A percentile compares a stretch with the other conserved stretches of the same genome.
These are phyloP conservation scores for Candida taoyuanica DNA, from an alignment of 805 yeast species.

Conservation along the genomic window DNA sequence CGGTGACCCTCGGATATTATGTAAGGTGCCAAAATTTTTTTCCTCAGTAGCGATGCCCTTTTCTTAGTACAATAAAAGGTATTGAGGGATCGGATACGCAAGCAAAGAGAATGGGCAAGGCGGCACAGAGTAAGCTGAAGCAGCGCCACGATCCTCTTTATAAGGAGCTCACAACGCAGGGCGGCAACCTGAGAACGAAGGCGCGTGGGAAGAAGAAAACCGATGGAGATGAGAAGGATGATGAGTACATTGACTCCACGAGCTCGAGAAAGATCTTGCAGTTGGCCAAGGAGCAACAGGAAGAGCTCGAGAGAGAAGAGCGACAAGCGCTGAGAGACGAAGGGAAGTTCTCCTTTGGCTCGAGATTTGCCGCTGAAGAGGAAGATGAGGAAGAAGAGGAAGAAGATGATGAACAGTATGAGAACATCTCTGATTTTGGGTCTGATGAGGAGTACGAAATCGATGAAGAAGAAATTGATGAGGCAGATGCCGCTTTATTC, in stretches of 20 bases:
- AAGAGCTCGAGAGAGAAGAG: constrained; percentile 76
- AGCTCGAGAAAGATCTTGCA: constrained; percentile 81
- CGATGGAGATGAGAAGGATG: constrained; percentile 43
- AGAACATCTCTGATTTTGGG: constrained; percentile 44
- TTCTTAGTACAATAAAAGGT: no score
- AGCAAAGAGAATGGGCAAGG: constrained; percentile 57
- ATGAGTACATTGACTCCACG: constrained; percentile 70
- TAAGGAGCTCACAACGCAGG: constrained; percentile 69
- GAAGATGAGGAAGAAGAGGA: constrained; percentile 42
- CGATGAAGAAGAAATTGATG: constrained; percentile 63
- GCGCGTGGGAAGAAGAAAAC: constrained; percentile 34
- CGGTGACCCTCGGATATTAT: neutral
- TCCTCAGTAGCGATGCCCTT: constrained; percentile 5
- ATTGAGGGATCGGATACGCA: neutral
- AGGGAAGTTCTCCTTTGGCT: constrained; percentile 27
- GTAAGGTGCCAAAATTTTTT: neutral
- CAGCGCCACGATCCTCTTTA: constrained; percentile 79
- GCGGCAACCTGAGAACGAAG: constrained; percentile 58
- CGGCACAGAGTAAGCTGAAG: constrained; percentile 45
- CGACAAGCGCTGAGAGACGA: constrained; percentile 27
- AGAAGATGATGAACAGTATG: constrained; percentile 34
- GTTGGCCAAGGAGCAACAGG: constrained; percentile 90
- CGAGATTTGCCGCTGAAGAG: constrained; percentile 44
- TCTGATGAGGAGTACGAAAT: constrained; percentile 49
- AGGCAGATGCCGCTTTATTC: constrained; percentile 79